A percentile compares a stretch with the other conserved stretches of the same genome.
These are phyloP conservation scores for Diplocarpon rosae DNA, from an alignment of 2,329 filamentous ascomycete genomes.

Conservation along the genomic window DNA sequence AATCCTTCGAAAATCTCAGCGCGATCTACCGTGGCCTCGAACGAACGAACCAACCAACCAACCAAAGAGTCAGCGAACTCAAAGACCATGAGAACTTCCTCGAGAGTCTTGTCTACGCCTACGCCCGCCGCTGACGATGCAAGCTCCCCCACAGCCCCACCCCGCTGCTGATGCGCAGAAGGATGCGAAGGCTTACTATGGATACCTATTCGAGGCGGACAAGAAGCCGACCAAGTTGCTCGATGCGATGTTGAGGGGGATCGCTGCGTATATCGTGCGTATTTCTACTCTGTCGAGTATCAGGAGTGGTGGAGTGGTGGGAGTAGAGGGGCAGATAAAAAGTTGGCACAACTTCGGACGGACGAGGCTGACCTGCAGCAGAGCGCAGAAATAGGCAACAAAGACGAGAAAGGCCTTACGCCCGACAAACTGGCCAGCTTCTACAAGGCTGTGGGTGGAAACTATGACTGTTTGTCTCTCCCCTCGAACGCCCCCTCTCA, in stretches of 20 bases:
- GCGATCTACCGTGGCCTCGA: not conserved
- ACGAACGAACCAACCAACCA: constrained; percentile 2
- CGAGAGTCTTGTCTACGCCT: not conserved
- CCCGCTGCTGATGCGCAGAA: not conserved
- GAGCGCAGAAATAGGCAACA: constrained; percentile 49
- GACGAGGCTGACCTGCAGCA: constrained; percentile 26
- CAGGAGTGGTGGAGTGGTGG: not conserved
- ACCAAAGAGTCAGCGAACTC: not conserved
- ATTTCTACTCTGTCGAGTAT: not conserved
- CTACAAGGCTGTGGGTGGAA: constrained; percentile 62
- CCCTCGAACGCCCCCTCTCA: not conserved
- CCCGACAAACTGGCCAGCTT: constrained; percentile 65
- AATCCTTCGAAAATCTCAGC: not conserved
- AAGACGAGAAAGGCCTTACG: constrained; percentile 40
- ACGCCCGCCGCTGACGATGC: too few relatives aligned
- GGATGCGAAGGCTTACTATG: constrained; percentile 36
- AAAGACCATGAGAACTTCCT: not conserved
- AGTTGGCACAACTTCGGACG: not conserved
- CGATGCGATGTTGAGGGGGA: constrained; percentile 55
- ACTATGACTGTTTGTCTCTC: constrained; percentile 51
- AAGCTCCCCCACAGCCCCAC: not conserved
- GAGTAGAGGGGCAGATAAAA: not conserved
- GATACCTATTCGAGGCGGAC: constrained; percentile 56
- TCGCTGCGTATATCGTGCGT: constrained; percentile 61
- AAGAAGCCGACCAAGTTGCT: constrained; percentile 58